Base-by-base conservation (phyloP, 345 rosid genomes). In the Brassica incana region DNA sequence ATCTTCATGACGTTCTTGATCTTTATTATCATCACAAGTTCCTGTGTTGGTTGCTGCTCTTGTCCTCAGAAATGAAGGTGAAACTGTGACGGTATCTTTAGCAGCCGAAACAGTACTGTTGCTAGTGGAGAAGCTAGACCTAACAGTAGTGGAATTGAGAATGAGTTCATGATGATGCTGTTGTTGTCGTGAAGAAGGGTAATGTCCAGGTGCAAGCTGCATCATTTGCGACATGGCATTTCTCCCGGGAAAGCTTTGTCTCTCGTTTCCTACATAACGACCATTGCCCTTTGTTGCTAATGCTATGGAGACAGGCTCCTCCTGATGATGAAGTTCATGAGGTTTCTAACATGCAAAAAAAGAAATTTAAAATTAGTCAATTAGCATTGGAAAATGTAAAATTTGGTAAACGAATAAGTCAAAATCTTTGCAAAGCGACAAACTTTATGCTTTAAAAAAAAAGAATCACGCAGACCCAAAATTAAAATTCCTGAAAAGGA, bases 141-240 rank as follows among this genome's bases (percentile, higher is more conserved):
- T 68, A 63, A 72, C 72, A 48, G 16, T 69, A 38, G 77, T 58
- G 25, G 89, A 72, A 83, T 83, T 85, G 52, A 85, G 85, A 73
- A 74, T 75, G 80, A 73, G 85, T 35, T 74, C 76, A 81, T 81
- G 84, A 75, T 87, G 61, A 69, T 83, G 84, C 32, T 80, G 59
- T 69, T 83, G 84, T 43, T 80, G 67, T 36, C 83, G 84, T 73
- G 83, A 33, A 50, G 71, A 74, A 54, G 83, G 81, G 77, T 84
- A 78, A 82, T 72, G 15, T 59, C 76, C 77, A 77, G 72, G 72
- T 77, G 81, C 68, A 72, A 86, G 40, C 65, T 85, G 91, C 88
- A 82, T 82, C 90, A 81, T 85, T 65, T 87, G 93, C 95, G 91
- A 90, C 84, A 88, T 84, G 86, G 84, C 83, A 79, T 88, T 90